A percentile compares a stretch with the other conserved stretches of the same genome.
These are phyloP conservation scores for Exophiala alcalophila DNA, from an alignment of 2,329 filamentous ascomycete species.

Conservation along the genomic window DNA sequence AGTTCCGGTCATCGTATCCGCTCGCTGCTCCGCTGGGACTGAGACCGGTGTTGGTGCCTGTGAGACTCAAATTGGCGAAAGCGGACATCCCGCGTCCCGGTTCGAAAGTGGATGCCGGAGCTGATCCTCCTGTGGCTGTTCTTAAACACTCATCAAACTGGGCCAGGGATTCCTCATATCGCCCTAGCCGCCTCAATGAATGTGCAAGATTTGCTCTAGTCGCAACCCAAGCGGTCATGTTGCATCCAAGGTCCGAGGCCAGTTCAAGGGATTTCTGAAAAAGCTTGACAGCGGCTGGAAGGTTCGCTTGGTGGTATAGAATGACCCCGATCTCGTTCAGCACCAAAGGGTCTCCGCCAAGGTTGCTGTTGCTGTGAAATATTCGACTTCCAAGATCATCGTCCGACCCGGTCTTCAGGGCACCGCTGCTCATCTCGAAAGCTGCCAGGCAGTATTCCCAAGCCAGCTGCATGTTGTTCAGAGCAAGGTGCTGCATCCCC, in stretches of 20 bases:
- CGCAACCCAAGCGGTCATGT: constrained; percentile 76
- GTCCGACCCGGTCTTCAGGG: constrained; percentile 34
- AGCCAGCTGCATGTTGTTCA: constrained; percentile 91
- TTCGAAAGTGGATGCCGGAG: constrained; percentile 19
- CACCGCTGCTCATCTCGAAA: constrained; percentile 58
- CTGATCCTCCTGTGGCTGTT: constrained; percentile 67
- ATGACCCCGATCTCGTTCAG: constrained; percentile 95
- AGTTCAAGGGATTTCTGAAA: constrained; percentile 76
- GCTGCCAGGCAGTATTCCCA: constrained; percentile 93
- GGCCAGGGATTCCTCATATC: constrained; percentile 67
- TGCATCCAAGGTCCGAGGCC: constrained; percentile 75
- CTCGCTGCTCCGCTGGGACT: constrained; percentile 39
- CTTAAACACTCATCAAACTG: constrained; percentile 87
- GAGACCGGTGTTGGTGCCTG: constrained; percentile 16
- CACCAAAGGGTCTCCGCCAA: constrained; percentile 70
- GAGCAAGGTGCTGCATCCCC: constrained; percentile 95
- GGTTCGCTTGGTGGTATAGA: constrained; percentile 84
- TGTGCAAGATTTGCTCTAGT: constrained; percentile 88
- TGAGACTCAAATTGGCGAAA: constrained; percentile 24
- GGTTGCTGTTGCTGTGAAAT: constrained; percentile 29
- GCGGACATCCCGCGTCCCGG: constrained; percentile 20
- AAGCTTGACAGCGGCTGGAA: constrained; percentile 70
- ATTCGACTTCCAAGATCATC: constrained; percentile 24
- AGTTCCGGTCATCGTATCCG: constrained; percentile 47
- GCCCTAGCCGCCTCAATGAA: constrained; percentile 70